Evolutionary conservation across 2,329 filamentous ascomycete genomes (phyloP).

Genomic region (Sporothrix globosa): DNA sequence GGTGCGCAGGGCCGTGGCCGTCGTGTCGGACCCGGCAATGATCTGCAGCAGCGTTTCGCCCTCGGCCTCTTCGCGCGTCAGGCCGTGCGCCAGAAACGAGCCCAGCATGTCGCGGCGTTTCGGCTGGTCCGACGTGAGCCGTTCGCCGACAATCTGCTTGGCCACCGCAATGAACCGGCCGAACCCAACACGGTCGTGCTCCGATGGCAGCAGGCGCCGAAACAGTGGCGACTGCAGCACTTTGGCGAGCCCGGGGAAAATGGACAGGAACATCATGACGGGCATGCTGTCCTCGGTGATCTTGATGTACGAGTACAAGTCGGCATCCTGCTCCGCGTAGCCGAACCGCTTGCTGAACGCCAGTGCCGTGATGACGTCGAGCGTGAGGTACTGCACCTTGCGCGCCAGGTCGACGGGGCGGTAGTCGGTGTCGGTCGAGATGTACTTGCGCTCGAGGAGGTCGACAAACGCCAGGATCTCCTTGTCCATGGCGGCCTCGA

Average conservation of each 20-base stretch:
- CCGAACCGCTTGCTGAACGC: slow-evolving; percentile 56
- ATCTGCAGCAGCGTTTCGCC: slow-evolving; percentile 51
- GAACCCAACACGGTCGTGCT: slow-evolving; percentile 47
- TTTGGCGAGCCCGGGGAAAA: slow-evolving; percentile 49
- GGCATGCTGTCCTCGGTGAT: slow-evolving; percentile 43
- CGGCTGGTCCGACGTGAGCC: slow-evolving; percentile 32
- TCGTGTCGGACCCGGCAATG: slow-evolving; percentile 42
- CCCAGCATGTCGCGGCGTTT: slow-evolving; percentile 47
- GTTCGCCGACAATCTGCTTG: slow-evolving; percentile 37
- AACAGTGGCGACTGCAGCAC: slow-evolving; percentile 50
- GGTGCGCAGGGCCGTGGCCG: slow-evolving; percentile 40
- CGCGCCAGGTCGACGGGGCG: slow-evolving; percentile 49
- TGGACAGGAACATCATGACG: slow-evolving; percentile 43
- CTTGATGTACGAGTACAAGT: slow-evolving; percentile 51
- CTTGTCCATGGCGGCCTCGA: slow-evolving; percentile 39
- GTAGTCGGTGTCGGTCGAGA: slow-evolving; percentile 40
- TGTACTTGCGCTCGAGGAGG: slow-evolving; percentile 51
- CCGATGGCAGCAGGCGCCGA: slow-evolving; percentile 48
- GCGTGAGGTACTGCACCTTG: slow-evolving; percentile 56
- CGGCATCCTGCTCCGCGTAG: slow-evolving; percentile 50
- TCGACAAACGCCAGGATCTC: slow-evolving; percentile 39
- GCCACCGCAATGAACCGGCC: slow-evolving; percentile 44
- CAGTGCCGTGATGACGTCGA: slow-evolving; percentile 58
- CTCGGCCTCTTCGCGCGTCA: slow-evolving; percentile 47
- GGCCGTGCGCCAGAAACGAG: slow-evolving; percentile 48